phyloP scores from a whole-genome alignment of 495 filamentous ascomycete genomes.

The Hypomontagnella submonticulosa region DNA sequence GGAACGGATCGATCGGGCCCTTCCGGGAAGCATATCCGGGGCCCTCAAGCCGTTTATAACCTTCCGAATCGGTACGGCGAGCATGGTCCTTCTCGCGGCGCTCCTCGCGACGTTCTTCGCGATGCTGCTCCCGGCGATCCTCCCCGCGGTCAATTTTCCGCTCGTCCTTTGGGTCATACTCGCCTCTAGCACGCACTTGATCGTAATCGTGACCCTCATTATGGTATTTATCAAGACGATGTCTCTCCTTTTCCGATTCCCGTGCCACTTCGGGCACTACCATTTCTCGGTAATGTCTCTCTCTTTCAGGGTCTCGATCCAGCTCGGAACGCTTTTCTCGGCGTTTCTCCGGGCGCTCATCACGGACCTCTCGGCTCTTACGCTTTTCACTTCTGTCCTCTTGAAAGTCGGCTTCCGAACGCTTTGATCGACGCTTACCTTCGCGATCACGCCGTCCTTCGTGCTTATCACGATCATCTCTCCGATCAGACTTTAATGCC shows the following conservation, averaged over 20 bases:
- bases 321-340: constrained; percentile 44
- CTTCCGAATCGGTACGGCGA: constrained; percentile 14
- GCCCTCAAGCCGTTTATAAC: constrained; percentile 12
- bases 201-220: constrained; percentile 40
- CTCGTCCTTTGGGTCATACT: constrained; percentile 15
- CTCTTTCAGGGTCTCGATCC: constrained; percentile 24
- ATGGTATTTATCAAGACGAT: constrained; percentile 38
- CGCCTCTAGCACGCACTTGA: constrained; percentile 24
- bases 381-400: constrained; percentile 42
- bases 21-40: constrained; percentile 22
- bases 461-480: constrained; percentile 38
- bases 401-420: constrained; percentile 32
- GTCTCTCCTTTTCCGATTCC: constrained; percentile 35
- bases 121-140: constrained; percentile 12
- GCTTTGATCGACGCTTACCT: constrained; percentile 27
- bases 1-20: constrained; percentile 59
- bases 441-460: constrained; percentile 42
- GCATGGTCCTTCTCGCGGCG: constrained; percentile 11
- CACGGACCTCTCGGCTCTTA: constrained; percentile 42
- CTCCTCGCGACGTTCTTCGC: constrained; percentile 17
- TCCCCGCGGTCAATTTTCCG: constrained; percentile 10
- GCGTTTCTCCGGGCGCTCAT: constrained; percentile 55
- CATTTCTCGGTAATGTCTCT: constrained; percentile 30
- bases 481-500: constrained; percentile 51
- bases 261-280: constrained; percentile 34